Conservation (phyloP, 2,329 filamentous ascomycete genomes). For the Ophiocordyceps unilateralis region DNA sequence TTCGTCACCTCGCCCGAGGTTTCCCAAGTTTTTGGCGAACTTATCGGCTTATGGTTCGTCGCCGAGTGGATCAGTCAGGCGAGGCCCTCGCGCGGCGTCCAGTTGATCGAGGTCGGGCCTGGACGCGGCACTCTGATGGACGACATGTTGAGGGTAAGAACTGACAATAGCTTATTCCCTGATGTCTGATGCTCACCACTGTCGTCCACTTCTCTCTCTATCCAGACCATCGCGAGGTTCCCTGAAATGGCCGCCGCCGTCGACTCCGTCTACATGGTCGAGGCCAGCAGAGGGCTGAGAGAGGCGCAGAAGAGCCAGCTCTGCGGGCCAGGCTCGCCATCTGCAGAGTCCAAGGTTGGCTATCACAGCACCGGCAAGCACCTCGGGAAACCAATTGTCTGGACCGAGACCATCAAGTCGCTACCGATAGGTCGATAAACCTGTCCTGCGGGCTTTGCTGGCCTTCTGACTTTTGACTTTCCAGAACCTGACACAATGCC, state of each 20-base stretch:
- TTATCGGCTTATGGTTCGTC: constrained; percentile 87
- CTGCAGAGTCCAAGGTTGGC: constrained; percentile 57
- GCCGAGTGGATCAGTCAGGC: constrained; percentile 95
- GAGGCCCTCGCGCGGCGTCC: constrained; percentile 51
- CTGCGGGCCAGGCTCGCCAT: constrained; percentile 50
- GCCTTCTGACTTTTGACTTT: neutral
- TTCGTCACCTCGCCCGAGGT: constrained; percentile 97
- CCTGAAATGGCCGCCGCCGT: constrained; percentile 59
- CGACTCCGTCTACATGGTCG: constrained; percentile 82
- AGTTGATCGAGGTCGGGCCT: constrained; percentile 87
- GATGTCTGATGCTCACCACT: neutral
- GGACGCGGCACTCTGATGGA: constrained; percentile 94
- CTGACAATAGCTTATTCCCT: constrained; percentile 1
- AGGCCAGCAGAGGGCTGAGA: constrained; percentile 71
- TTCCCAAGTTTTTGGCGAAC: constrained; percentile 89
- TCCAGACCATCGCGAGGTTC: constrained; percentile 68
- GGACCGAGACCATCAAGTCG: constrained; percentile 80
- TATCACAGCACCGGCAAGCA: constrained; percentile 63
- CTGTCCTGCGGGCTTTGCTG: neutral
- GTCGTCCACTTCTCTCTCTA: neutral
- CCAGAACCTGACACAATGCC: constrained; percentile 54
- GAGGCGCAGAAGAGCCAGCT: constrained; percentile 65
- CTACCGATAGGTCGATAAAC: constrained; percentile 43
- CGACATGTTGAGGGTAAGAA: constrained; percentile 69
- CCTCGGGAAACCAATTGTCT: constrained; percentile 56